Percentiles rank a stretch among this genome's conserved stretches.
Conservation (phyloP, 2,329 filamentous ascomycete species). For the Beauveria asiatica region DNA sequence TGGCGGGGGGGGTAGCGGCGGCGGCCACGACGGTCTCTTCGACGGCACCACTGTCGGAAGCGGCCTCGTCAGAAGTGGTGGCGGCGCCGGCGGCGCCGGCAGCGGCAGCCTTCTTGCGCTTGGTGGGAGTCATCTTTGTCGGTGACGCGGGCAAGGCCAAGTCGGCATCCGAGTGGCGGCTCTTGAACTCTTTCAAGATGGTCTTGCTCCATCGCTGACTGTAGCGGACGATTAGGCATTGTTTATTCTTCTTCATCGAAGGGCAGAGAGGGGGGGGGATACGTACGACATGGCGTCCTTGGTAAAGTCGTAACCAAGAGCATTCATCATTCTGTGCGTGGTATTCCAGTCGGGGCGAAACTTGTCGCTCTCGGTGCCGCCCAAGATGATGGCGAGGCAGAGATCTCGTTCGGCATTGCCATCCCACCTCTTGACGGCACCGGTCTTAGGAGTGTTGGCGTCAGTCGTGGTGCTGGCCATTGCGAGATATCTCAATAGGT, state of each 20-base stretch:
- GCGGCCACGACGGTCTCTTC: neutral
- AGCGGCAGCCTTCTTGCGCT: constrained; percentile 7
- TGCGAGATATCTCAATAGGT: neutral
- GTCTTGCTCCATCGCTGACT: constrained; percentile 33
- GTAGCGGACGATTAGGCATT: neutral
- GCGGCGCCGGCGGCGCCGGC: neutral
- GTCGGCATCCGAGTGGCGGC: constrained; percentile 16
- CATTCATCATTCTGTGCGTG: constrained; percentile 23
- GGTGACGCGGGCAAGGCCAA: neutral
- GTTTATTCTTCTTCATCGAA: neutral
- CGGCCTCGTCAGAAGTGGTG: neutral
- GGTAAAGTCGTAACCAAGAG: constrained; percentile 27
- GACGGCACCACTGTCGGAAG: neutral
- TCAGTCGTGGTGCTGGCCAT: constrained; percentile 3
- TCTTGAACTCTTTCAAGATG: constrained; percentile 28
- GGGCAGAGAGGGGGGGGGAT: neutral
- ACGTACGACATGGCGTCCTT: constrained; percentile 32
- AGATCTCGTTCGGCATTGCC: constrained; percentile 29
- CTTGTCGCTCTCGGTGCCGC: constrained; percentile 19
- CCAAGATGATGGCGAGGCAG: constrained; percentile 27
- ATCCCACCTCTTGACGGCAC: constrained; percentile 27
- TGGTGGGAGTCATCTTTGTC: constrained; percentile 5
- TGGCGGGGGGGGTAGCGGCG: neutral
- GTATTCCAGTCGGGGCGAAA: constrained; percentile 26
- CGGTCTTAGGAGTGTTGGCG: constrained; percentile 9